These are phyloP conservation scores for Arachis monticola DNA, from an alignment of 331 rosid species.

Conservation along the genomic window DNA sequence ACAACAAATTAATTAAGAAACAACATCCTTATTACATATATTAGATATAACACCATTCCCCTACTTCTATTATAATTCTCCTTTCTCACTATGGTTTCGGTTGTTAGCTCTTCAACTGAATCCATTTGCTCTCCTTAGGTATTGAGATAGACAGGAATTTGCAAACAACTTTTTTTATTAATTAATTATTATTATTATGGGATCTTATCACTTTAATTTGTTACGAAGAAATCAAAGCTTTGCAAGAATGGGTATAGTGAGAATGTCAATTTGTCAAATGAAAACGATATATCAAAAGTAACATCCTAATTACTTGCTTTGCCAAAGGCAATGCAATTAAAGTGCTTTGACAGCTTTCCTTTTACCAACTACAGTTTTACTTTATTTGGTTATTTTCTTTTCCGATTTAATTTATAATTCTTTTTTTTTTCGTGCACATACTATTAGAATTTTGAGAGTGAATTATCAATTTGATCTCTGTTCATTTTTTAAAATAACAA, in stretches of 20 bases:
- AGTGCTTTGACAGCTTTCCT: slow-evolving; percentile 42
- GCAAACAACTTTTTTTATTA: slow-evolving; percentile 31
- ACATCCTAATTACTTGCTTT: slow-evolving; percentile 30
- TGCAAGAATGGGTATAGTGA: slow-evolving; percentile 1
- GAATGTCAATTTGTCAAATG: slow-evolving; percentile 43
- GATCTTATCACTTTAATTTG: slow-evolving; percentile 38
- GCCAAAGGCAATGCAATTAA: slow-evolving; percentile 31
- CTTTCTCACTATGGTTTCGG: too few relatives aligned
- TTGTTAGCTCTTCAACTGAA: too few relatives aligned
- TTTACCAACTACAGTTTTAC: slow-evolving; percentile 17
- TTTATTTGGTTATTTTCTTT: background rate
- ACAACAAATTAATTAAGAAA: too few relatives aligned
- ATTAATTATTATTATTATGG: slow-evolving; percentile 27
- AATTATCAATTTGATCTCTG: too few relatives aligned
- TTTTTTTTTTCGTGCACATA: too few relatives aligned
- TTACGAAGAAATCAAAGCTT: slow-evolving; percentile 33
- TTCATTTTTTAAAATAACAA: too few relatives aligned
- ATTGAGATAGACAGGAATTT: slow-evolving; percentile 33
- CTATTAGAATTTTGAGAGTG: too few relatives aligned
- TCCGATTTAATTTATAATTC: background rate
- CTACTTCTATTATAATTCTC: too few relatives aligned
- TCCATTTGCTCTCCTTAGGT: too few relatives aligned
- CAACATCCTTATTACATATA: too few relatives aligned
- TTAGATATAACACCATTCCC: too few relatives aligned
- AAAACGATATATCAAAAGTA: slow-evolving; percentile 44